Evolutionary conservation across 371 early-diverging fungal genomes (phyloP).

Genomic region (Dichotomocladium elegans): DNA sequence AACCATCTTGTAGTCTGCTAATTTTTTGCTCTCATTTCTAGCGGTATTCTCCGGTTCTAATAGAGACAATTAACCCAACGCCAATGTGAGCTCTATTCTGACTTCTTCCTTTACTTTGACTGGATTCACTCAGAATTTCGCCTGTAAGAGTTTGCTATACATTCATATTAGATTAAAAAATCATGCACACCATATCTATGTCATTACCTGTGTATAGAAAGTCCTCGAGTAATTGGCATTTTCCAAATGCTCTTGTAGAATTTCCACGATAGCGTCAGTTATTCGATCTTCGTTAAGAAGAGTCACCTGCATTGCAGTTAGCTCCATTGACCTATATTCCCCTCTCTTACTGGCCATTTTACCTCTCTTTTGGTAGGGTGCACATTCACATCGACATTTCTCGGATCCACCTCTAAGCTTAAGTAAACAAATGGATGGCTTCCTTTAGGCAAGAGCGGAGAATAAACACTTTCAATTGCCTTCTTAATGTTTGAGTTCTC

Average conservation of each 20-base stretch:
- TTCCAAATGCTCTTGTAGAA: conserved; percentile 53
- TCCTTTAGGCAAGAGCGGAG: conserved; percentile 79
- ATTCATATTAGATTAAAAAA: too few relatives aligned
- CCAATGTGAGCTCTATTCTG: too few relatives aligned
- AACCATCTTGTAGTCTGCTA: conserved; percentile 62
- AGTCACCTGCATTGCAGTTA: conserved; percentile 59
- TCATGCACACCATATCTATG: too few relatives aligned
- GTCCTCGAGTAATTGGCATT: conserved; percentile 50
- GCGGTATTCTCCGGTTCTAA: too few relatives aligned
- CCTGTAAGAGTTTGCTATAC: too few relatives aligned
- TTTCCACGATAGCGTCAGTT: conserved; percentile 59
- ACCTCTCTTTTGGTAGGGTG: conserved; percentile 96
- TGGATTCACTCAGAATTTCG: too few relatives aligned
- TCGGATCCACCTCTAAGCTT: conserved; percentile 75
- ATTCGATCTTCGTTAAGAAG: conserved; percentile 89
- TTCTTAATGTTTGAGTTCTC: conserved; percentile 77
- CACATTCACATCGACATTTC: conserved; percentile 96
- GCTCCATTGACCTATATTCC: not conserved
- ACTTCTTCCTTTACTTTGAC: too few relatives aligned
- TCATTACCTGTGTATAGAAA: conserved; percentile 54
- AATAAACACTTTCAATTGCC: conserved; percentile 77
- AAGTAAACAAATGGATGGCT: conserved; percentile 92
- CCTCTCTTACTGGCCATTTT: not conserved
- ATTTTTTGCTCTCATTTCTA: conserved; percentile 8
- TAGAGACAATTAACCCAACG: too few relatives aligned